Percentiles rank a stretch among this genome's conserved stretches.
Conservation (phyloP, 2,329 filamentous ascomycete genomes). For the Akanthomyces lecanii region DNA sequence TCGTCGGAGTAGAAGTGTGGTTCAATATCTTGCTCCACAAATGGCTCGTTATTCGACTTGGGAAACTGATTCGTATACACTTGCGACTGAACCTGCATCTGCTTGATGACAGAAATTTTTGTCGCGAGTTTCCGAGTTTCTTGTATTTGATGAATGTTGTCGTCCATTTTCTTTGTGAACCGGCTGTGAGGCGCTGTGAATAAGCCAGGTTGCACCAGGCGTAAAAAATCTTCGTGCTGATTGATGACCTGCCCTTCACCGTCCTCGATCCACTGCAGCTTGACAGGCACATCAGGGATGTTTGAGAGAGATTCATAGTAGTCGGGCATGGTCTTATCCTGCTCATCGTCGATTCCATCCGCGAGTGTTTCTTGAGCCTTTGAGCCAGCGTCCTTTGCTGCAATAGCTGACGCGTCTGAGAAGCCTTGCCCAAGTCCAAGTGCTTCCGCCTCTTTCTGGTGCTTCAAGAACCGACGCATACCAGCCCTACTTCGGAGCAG, state of each 20-base stretch:
- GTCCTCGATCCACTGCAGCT: slow-evolving; percentile 84
- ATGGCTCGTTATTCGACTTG: slow-evolving; percentile 88
- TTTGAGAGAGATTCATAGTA: slow-evolving; percentile 88
- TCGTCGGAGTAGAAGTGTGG: slow-evolving; percentile 87
- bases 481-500: slow-evolving; percentile 78
- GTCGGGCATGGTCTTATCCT: slow-evolving; percentile 80
- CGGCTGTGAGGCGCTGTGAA: slow-evolving; percentile 73
- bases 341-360: slow-evolving; percentile 89
- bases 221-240: slow-evolving; percentile 78
- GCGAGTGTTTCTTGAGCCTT: slow-evolving; percentile 71
- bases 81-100: slow-evolving; percentile 98
- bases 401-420: slow-evolving; percentile 34
- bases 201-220: slow-evolving; percentile 66
- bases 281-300: slow-evolving; percentile 76
- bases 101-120: slow-evolving; percentile 96
- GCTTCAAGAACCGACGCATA: slow-evolving; percentile 83
- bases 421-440: slow-evolving; percentile 37
- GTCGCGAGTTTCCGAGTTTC: slow-evolving; percentile 93
- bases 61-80: slow-evolving; percentile 98
- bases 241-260: slow-evolving; percentile 84
- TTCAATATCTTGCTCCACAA: slow-evolving; percentile 79
- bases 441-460: slow-evolving; percentile 65
- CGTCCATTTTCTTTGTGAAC: slow-evolving; percentile 75
- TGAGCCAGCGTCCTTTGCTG: slow-evolving; percentile 45
- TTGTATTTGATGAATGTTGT: slow-evolving; percentile 92